These are phyloP conservation scores for Vigna mungo DNA, from an alignment of 306 rosid genomes.

Conservation along the genomic window DNA sequence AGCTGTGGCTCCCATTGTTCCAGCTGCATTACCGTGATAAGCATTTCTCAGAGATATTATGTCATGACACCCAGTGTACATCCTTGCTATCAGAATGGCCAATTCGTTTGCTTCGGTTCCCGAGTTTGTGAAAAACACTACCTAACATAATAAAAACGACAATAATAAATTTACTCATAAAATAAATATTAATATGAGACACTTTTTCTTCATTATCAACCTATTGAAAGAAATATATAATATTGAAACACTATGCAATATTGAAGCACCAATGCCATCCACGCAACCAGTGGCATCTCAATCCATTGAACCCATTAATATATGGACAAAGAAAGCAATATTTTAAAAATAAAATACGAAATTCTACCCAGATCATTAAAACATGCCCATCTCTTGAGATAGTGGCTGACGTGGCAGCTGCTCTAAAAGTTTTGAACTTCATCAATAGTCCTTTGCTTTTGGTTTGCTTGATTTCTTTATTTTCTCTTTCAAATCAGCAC, in stretches of 20 bases:
- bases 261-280: neutral
- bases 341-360: neutral
- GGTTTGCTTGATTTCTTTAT: too few relatives aligned
- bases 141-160: conserved; percentile 51
- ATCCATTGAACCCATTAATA: neutral
- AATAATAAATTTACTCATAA: neutral
- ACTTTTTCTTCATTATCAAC: too few relatives aligned
- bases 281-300: conserved; percentile 2
- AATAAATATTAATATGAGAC: too few relatives aligned
- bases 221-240: neutral
- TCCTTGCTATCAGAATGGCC: conserved; percentile 77
- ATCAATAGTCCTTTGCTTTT: too few relatives aligned
- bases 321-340: neutral
- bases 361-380: neutral
- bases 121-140: conserved; percentile 90
- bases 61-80: conserved; percentile 83
- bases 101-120: conserved; percentile 98
- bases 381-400: neutral
- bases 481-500: neutral
- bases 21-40: conserved; percentile 91
- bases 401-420: conserved; percentile 5
- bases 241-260: neutral
- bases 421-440: neutral
- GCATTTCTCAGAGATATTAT: conserved; percentile 85
- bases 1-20: conserved; percentile 97